phyloP scores from a whole-genome alignment of 2,329 filamentous ascomycete genomes.

The Fusarium pseudonygamai region DNA sequence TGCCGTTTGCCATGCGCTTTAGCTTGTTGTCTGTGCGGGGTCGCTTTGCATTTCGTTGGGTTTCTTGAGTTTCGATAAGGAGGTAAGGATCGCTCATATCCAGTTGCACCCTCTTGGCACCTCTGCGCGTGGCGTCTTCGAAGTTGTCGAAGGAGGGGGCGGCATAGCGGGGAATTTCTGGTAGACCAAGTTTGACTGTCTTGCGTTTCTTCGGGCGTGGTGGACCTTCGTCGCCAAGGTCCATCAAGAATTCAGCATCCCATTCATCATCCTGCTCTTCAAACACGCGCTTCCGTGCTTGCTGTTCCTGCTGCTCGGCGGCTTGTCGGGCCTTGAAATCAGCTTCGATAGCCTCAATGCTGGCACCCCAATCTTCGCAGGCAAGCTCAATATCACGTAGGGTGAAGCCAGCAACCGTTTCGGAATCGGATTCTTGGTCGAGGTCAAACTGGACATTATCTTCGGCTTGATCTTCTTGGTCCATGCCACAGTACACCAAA shows the following conservation, averaged over 20 bases:
- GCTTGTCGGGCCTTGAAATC: slow-evolving; percentile 48
- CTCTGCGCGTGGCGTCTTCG: slow-evolving; percentile 73
- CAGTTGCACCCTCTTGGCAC: slow-evolving; percentile 81
- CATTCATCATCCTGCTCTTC: slow-evolving; percentile 67
- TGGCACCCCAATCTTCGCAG: slow-evolving; percentile 84
- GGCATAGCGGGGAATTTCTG: slow-evolving; percentile 66
- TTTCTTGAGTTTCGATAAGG: slow-evolving; percentile 80
- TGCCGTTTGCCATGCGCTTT: slow-evolving; percentile 74
- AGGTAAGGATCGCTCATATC: slow-evolving; percentile 91
- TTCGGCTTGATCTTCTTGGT: slow-evolving; percentile 50
- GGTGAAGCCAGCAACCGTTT: slow-evolving; percentile 77
- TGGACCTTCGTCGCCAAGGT: slow-evolving; percentile 56
- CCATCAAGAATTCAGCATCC: slow-evolving; percentile 67
- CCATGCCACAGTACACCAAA: slow-evolving; percentile 56
- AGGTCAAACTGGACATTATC: slow-evolving; percentile 56
- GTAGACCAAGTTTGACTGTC: slow-evolving; percentile 66
- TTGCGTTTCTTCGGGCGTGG: slow-evolving; percentile 74
- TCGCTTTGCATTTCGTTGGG: slow-evolving; percentile 70
- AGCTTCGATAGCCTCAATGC: slow-evolving; percentile 61
- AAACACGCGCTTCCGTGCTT: slow-evolving; percentile 46
- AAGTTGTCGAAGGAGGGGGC: slow-evolving; percentile 84
- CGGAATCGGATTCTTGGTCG: slow-evolving; percentile 64
- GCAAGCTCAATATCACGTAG: slow-evolving; percentile 85
- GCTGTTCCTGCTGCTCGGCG: slow-evolving; percentile 46
- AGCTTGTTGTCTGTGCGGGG: slow-evolving; percentile 64